A percentile compares a stretch with the other conserved stretches of the same genome.
Evolutionary conservation across 2,329 filamentous ascomycete genomes (phyloP).

Genomic region (Moelleriella libera): DNA sequence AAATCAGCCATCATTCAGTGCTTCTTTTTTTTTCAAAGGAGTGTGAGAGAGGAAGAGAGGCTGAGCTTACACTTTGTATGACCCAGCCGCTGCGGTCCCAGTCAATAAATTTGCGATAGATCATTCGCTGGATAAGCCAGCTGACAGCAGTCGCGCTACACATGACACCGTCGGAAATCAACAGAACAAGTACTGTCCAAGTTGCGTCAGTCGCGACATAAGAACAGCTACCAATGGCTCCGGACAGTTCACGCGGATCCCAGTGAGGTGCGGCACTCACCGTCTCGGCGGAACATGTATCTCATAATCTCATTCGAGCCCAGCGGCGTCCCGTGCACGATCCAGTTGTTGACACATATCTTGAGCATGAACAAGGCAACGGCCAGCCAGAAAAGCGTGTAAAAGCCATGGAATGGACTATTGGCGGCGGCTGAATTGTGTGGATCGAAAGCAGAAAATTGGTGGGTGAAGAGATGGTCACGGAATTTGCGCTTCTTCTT

Average conservation of each 20-base stretch:
- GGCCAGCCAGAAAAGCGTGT: conserved; percentile 63
- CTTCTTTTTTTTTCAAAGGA: not conserved
- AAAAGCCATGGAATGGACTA: conserved; percentile 67
- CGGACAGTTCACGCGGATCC: no score
- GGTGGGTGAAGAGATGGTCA: conserved; percentile 53
- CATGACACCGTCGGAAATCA: conserved; percentile 55
- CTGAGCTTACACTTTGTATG: conserved; percentile 44
- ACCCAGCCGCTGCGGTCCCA: conserved; percentile 62
- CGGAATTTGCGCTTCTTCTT: conserved; percentile 17
- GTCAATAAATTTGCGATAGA: conserved; percentile 43
- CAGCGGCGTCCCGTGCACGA: conserved; percentile 51
- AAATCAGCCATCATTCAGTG: not conserved
- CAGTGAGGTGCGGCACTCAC: conserved; percentile 12
- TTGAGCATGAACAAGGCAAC: conserved; percentile 53
- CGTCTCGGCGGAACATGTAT: conserved; percentile 45
- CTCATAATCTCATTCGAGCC: conserved; percentile 59
- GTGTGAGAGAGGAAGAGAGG: not conserved
- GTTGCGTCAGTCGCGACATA: not conserved
- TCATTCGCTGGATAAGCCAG: conserved; percentile 47
- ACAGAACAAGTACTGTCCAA: conserved; percentile 31
- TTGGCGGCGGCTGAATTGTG: conserved; percentile 50
- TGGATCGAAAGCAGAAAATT: conserved; percentile 62
- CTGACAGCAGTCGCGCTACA: conserved; percentile 51
- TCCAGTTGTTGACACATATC: conserved; percentile 55
- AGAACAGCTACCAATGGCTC: not conserved